Conservation (phyloP, 1,284 basidiomycete species). For the Pseudozyma thailandica region DNA sequence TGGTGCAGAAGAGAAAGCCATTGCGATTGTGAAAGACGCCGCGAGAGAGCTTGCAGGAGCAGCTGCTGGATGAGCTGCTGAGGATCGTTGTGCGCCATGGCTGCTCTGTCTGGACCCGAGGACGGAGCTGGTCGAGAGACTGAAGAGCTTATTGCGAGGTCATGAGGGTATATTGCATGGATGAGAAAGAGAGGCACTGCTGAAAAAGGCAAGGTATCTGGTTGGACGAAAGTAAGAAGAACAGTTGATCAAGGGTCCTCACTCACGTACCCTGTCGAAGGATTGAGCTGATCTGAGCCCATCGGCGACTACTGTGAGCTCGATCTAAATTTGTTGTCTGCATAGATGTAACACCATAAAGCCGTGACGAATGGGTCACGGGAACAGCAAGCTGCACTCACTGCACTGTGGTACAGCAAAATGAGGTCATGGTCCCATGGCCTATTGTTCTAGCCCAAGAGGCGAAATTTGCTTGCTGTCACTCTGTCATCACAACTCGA, state of each 20-base stretch:
- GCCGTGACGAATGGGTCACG: slow-evolving; percentile 3
- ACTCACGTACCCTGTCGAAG: no score
- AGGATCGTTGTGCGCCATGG: slow-evolving; percentile 27
- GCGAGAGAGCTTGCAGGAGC: slow-evolving; percentile 28
- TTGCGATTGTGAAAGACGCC: slow-evolving; percentile 36
- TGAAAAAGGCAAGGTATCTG: neutral
- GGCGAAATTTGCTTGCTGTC: no score
- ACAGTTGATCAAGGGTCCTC: no score
- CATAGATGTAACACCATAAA: no score
- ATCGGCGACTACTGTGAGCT: slow-evolving; percentile 1
- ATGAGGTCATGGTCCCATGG: slow-evolving; percentile 17
- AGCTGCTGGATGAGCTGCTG: slow-evolving; percentile 39
- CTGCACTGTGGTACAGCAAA: slow-evolving; percentile 2
- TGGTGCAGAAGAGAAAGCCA: slow-evolving; percentile 44
- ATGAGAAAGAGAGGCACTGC: no score
- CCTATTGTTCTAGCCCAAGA: no score
- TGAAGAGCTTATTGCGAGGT: neutral
- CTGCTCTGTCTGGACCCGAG: neutral
- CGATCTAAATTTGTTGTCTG: neutral
- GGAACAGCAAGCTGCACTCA: neutral
- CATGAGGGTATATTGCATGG: neutral
- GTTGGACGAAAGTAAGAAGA: neutral
- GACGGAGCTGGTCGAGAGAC: neutral
- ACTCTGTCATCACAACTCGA: no score
- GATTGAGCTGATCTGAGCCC: slow-evolving; percentile 3